A percentile compares a stretch with the other conserved stretches of the same genome.
phyloP scores from a whole-genome alignment of 331 rosid species.

The Spiraea crenata region DNA sequence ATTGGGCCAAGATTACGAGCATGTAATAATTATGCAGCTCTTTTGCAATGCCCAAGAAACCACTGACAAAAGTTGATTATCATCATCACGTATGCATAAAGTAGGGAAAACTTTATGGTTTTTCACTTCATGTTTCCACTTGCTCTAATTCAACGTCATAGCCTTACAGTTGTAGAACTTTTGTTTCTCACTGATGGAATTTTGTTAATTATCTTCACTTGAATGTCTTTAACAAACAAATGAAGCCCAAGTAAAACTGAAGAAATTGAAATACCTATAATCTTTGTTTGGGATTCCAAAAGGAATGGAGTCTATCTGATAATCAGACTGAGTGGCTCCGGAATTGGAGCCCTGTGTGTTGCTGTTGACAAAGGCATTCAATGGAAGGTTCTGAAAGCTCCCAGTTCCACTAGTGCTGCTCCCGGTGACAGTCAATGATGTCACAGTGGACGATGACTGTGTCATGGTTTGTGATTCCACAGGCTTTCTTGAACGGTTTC shows the following conservation, averaged over 20 bases:
- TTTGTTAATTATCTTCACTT: neutral
- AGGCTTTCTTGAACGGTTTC: slow-evolving; percentile 97
- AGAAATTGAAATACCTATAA: slow-evolving; percentile 23
- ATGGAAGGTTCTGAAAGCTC: slow-evolving; percentile 49
- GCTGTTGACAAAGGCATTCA: slow-evolving; percentile 33
- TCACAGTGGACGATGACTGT: slow-evolving; percentile 47
- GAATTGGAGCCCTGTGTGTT: slow-evolving; percentile 43
- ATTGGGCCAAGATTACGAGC: slow-evolving; percentile 14
- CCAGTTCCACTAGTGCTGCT: slow-evolving; percentile 33
- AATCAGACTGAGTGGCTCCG: slow-evolving; percentile 43
- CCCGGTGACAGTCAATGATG: slow-evolving; percentile 43
- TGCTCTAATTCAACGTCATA: neutral
- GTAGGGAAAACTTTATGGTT: neutral
- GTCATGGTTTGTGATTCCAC: slow-evolving; percentile 79
- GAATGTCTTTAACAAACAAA: slow-evolving; percentile 15
- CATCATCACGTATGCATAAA: neutral
- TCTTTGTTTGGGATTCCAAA: too few species aligned
- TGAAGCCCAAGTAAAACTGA: slow-evolving; percentile 40
- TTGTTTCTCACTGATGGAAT: neutral
- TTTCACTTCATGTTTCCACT: neutral
- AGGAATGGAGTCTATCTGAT: slow-evolving; percentile 19
- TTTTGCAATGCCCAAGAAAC: neutral
- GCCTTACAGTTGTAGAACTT: neutral
- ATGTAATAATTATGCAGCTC: slow-evolving; percentile 7
- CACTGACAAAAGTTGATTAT: neutral